phyloP scores from a whole-genome alignment of 306 rosid genomes.

The Bauhinia variegata region DNA sequence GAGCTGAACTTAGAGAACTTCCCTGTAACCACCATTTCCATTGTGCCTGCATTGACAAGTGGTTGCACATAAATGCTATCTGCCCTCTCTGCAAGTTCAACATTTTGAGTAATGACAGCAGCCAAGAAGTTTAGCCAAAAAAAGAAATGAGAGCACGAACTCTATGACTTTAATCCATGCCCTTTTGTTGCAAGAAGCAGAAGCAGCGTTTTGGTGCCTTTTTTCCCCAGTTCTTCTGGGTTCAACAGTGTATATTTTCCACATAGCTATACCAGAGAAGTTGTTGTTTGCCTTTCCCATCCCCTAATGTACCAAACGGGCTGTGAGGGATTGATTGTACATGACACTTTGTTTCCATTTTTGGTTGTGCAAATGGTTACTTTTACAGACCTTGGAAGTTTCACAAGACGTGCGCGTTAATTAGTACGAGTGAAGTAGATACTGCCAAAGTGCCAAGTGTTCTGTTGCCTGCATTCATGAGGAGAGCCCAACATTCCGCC shows the following conservation, averaged over 20 bases:
- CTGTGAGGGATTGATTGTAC: no score
- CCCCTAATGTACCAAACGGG: no score
- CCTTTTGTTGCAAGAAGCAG: slow-evolving; percentile 22
- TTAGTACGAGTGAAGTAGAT: no score
- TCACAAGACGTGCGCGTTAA: no score
- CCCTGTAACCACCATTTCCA: slow-evolving; percentile 92
- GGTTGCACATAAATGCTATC: slow-evolving; percentile 74
- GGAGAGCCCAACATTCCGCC: no score
- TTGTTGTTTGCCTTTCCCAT: no score
- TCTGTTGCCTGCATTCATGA: no score
- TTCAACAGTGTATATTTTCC: slow-evolving; percentile 22
- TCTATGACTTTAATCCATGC: background rate
- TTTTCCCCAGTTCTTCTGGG: background rate
- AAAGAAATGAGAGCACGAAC: background rate
- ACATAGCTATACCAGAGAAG: slow-evolving; percentile 10
- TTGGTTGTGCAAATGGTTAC: no score
- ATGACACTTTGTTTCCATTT: no score
- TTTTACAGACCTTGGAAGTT: no score
- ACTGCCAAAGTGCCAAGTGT: no score
- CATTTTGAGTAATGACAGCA: slow-evolving; percentile 53
- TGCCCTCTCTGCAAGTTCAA: slow-evolving; percentile 95
- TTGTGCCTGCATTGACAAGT: slow-evolving; percentile 82
- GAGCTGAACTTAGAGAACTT: slow-evolving; percentile 70
- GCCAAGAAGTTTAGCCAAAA: slow-evolving; percentile 43
- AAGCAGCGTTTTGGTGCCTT: background rate